Percentiles rank a stretch among this genome's conserved stretches.
These are phyloP conservation scores for Ampelomyces quisqualis DNA, from an alignment of 2,329 filamentous ascomycete species.

Conservation along the genomic window DNA sequence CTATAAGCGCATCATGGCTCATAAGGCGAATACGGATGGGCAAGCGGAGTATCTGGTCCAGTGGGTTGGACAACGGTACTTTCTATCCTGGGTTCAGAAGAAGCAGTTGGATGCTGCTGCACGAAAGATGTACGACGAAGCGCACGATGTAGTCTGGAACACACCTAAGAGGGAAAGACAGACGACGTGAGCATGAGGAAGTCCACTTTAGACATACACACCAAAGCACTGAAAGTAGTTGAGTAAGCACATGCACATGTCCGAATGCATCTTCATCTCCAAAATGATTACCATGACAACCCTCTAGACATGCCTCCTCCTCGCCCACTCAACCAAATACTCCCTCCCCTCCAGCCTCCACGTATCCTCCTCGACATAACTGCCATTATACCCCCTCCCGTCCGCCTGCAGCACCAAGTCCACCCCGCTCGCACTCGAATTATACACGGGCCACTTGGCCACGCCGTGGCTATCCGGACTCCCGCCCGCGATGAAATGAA, in stretches of 20 bases:
- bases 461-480: constrained; percentile 41
- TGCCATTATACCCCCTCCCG: constrained; percentile 45
- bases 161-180: no score
- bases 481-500: constrained; percentile 46
- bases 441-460: constrained; percentile 48
- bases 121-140: no score
- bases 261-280: not conserved
- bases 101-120: no score
- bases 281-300: not conserved
- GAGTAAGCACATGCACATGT: not conserved
- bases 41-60: no score
- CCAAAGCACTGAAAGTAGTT: not conserved
- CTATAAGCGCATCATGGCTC: no score
- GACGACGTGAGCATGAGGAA: no score
- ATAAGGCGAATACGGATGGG: no score
- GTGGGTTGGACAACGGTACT: no score
- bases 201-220: no score
- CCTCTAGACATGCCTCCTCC: constrained; percentile 40
- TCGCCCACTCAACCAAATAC: constrained; percentile 39
- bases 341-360: constrained; percentile 48
- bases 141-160: no score
- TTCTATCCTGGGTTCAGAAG: no score
- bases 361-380: constrained; percentile 47
- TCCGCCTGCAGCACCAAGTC: constrained; percentile 52
- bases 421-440: constrained; percentile 36